Evolutionary conservation across 306 rosid species (phyloP).

Genomic region (Corylus avellana): DNA sequence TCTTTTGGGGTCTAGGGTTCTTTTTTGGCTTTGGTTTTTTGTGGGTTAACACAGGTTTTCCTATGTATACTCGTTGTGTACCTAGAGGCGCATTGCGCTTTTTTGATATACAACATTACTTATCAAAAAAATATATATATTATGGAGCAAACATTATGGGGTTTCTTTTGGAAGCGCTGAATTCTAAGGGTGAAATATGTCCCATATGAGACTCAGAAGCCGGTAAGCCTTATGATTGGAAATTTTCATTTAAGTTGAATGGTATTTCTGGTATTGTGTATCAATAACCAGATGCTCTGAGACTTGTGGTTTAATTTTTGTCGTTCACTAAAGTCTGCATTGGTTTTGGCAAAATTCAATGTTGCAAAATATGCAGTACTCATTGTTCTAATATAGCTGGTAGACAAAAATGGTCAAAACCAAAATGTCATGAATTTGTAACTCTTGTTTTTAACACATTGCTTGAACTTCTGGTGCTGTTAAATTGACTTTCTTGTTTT

Average conservation of each 20-base stretch:
- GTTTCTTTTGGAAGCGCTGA: not conserved
- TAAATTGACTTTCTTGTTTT: not conserved
- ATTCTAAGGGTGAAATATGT: too few species aligned
- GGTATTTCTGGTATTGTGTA: not conserved
- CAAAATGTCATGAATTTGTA: not conserved
- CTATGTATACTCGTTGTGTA: too few species aligned
- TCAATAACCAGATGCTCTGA: not conserved
- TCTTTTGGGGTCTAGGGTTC: too few species aligned
- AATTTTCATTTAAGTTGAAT: not conserved
- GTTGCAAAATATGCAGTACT: not conserved
- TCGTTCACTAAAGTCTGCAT: not conserved
- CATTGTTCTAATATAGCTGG: not conserved
- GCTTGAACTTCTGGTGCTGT: not conserved
- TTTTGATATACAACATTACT: too few species aligned
- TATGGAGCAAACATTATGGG: not conserved
- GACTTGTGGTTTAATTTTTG: not conserved
- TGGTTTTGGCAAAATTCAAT: not conserved
- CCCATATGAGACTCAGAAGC: not conserved
- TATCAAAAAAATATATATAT: too few species aligned
- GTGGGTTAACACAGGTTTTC: too few species aligned
- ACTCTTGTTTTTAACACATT: not conserved
- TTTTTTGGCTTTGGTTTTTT: too few species aligned
- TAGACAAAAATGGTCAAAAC: not conserved
- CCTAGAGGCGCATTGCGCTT: too few species aligned
- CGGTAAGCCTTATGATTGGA: not conserved